A percentile compares a stretch with the other conserved stretches of the same genome.
Conservation (phyloP, 75 land plant species). For the Picea glauca region DNA sequence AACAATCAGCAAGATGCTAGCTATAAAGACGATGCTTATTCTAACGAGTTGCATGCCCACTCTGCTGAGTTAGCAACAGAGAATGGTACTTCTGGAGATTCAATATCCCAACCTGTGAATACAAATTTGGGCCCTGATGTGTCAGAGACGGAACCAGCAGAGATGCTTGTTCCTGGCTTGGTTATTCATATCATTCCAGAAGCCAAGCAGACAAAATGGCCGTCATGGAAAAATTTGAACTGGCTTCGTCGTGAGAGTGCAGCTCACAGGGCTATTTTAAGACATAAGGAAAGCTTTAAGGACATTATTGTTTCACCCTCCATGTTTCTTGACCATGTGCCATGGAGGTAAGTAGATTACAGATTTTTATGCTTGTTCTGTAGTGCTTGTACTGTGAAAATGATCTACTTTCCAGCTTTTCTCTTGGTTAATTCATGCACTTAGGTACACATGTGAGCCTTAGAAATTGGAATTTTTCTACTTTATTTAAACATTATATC, state of each 20-base stretch:
- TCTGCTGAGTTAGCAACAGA: constrained; percentile 18
- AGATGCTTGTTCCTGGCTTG: constrained; percentile 80
- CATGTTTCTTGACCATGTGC: constrained; percentile 93
- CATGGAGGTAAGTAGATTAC: constrained; percentile 74
- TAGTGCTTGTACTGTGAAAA: not conserved
- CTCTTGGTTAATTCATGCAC: not conserved
- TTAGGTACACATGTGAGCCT: not conserved
- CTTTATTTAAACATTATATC: not conserved
- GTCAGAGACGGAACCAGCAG: constrained; percentile 31
- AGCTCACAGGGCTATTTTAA: constrained; percentile 48
- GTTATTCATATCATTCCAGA: constrained; percentile 70
- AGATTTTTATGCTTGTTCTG: not conserved
- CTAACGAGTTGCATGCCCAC: not conserved
- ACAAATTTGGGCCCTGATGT: constrained; percentile 14
- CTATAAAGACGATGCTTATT: constrained; percentile 8
- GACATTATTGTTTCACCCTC: constrained; percentile 73
- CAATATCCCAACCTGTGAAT: constrained; percentile 25
- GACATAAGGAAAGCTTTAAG: constrained; percentile 59
- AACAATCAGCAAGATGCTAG: constrained; percentile 3
- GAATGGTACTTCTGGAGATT: constrained; percentile 17
- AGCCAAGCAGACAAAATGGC: constrained; percentile 7
- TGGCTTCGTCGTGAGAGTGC: constrained; percentile 6
- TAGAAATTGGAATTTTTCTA: not conserved
- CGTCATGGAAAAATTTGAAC: constrained; percentile 33
- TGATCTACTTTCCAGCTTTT: not conserved